Base-by-base conservation (phyloP, 1,139 yeast genomes). In the Meyerozyma athensensis region DNA sequence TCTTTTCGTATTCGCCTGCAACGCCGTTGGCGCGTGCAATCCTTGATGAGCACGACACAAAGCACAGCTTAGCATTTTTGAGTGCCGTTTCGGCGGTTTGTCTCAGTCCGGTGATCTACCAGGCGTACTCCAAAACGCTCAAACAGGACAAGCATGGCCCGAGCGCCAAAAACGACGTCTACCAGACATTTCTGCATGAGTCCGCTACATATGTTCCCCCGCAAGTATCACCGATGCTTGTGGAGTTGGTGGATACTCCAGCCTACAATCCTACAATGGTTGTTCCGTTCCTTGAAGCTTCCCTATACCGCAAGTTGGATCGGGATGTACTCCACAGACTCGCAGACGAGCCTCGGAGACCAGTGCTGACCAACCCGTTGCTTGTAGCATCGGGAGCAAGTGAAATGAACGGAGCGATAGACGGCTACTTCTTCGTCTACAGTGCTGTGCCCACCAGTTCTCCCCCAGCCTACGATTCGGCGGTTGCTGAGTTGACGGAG, bases 371-470 rank as follows among this genome's bases (percentile, higher is more conserved):
- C 5, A 79, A 77, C 41, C 85, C 89, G 3, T 55, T 84, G 39
- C 58, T 84, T 10, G 86, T 81, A 4, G 90, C 87, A 4, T 79
- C 86, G 36, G 92, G 92, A 1, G 86, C 89, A 3, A 75, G 86
- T 37, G 90, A 82, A 43, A 58, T 84, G 45, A 82, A 83, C 53
- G 89, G 87, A 2, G 67, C 74, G 30, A 71, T 83, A n/a, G 83
- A 81, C 54, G 90, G 89, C 0, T 84, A 84, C 53, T 66, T 82
- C 36, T 68, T 81, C 33, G 79, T 80, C 26, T 83, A 81, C 54
- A 75, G 81, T 42, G 81, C 86, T 2, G 72, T 83, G 2, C 90
- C 92, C 3, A 65, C 72, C 12, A 52, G 60, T 22, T 59, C 65
- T 36, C 82, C 82, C 0, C 86, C 85, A 2, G 54, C 63, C 0